Conservation (phyloP, 1,139 yeast species). For the Yamadazyma trypodendri region DNA sequence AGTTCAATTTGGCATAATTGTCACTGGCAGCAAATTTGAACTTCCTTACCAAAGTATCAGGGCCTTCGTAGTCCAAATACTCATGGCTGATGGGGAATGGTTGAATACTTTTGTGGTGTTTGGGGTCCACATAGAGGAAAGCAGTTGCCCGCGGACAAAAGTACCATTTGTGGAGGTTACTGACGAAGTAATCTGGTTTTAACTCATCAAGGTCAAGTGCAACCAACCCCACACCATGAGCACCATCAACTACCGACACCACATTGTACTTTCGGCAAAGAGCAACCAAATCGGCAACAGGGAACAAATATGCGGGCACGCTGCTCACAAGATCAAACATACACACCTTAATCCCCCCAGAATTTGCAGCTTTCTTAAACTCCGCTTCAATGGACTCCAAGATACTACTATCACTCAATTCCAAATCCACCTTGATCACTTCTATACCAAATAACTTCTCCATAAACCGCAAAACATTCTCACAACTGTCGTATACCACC, state of each 20-base stretch:
- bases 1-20: slow-evolving; percentile 25
- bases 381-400: slow-evolving; percentile 37
- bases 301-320: slow-evolving; percentile 61
- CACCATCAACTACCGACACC: slow-evolving; percentile 66
- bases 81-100: slow-evolving; percentile 54
- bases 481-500: slow-evolving; percentile 60
- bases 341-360: slow-evolving; percentile 39
- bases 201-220: slow-evolving; percentile 40
- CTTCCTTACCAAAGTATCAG: slow-evolving; percentile 34
- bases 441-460: slow-evolving; percentile 42
- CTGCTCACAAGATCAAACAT: slow-evolving; percentile 64
- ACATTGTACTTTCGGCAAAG: slow-evolving; percentile 49
- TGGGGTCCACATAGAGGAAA: slow-evolving; percentile 54
- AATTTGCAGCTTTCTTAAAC: slow-evolving; percentile 19
- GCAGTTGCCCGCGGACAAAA: slow-evolving; percentile 61
- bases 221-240: slow-evolving; percentile 64
- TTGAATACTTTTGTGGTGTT: slow-evolving; percentile 51
- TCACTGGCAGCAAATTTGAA: slow-evolving; percentile 41
- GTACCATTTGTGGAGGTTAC: slow-evolving; percentile 73
- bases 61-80: slow-evolving; percentile 28
- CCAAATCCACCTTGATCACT: slow-evolving; percentile 41
- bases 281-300: slow-evolving; percentile 50
- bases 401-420: slow-evolving; percentile 52
- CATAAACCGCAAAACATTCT: slow-evolving; percentile 51
- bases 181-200: slow-evolving; percentile 60